Evolutionary conservation across 768 basidiomycete genomes (phyloP).

Genomic region (Termitomyces sp.): DNA sequence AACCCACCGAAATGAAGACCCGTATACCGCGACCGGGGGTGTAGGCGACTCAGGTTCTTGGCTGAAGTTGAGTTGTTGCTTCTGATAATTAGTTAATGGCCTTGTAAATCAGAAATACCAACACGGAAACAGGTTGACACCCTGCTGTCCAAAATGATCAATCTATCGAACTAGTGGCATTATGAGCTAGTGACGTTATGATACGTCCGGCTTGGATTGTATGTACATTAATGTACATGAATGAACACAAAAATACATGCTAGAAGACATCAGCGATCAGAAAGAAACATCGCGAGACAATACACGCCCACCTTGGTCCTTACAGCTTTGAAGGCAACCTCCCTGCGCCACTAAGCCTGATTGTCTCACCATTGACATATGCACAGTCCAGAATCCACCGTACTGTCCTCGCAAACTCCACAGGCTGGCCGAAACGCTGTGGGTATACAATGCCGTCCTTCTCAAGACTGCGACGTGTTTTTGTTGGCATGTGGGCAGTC

Average conservation of each 20-base stretch:
- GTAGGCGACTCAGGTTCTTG: not conserved
- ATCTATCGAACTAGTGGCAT: not conserved
- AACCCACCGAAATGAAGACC: not conserved
- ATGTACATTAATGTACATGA: not conserved
- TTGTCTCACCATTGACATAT: conserved; percentile 53
- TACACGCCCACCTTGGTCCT: not conserved
- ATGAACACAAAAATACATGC: too few relatives aligned
- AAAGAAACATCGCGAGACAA: not conserved
- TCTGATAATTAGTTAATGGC: not conserved
- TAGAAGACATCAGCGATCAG: not conserved
- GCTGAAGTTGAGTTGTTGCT: not conserved
- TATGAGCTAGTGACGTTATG: not conserved
- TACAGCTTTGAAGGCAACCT: not conserved
- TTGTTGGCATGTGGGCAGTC: not conserved
- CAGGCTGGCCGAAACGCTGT: conserved; percentile 41
- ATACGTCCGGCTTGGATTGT: not conserved
- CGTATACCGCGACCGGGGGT: not conserved
- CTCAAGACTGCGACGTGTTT: conserved; percentile 20
- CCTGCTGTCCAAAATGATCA: not conserved
- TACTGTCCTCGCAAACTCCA: conserved; percentile 49
- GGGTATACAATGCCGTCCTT: conserved; percentile 36
- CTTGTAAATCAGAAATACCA: not conserved
- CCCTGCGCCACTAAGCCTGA: conserved; percentile 38
- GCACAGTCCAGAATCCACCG: conserved; percentile 47
- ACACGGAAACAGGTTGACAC: not conserved